Evolutionary conservation across 2,329 filamentous ascomycete species (phyloP).

Genomic region (Eutypella sp.): DNA sequence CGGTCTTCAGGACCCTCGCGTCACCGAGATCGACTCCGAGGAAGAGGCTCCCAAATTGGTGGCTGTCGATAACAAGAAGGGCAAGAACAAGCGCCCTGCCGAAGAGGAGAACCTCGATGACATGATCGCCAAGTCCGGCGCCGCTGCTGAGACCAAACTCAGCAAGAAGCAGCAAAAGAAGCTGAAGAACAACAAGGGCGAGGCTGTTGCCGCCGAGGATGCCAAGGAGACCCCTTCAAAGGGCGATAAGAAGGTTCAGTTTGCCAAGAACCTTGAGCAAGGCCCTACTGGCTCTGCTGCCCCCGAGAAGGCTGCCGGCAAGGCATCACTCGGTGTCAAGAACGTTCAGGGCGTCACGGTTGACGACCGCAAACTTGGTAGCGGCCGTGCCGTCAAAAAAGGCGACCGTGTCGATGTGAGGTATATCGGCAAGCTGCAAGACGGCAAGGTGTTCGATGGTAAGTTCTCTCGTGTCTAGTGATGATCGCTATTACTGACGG

Average conservation of each 20-base stretch:
- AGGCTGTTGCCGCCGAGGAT: constrained; percentile 61
- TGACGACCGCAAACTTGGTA: constrained; percentile 91
- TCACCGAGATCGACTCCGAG: constrained; percentile 78
- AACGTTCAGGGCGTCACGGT: constrained; percentile 83
- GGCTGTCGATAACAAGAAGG: constrained; percentile 50
- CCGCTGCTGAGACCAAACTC: constrained; percentile 66
- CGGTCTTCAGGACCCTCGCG: constrained; percentile 69
- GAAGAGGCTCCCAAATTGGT: constrained; percentile 64
- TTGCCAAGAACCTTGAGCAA: constrained; percentile 98
- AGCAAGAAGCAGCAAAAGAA: constrained; percentile 99
- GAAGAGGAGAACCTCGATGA: constrained; percentile 74
- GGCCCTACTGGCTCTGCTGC: constrained; percentile 73
- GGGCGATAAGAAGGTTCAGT: constrained; percentile 93
- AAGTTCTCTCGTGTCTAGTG: constrained; percentile 38
- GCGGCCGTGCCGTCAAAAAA: constrained; percentile 79
- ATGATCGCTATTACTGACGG: constrained; percentile 20
- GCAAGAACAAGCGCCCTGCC: constrained; percentile 92
- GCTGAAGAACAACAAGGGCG: constrained; percentile 96
- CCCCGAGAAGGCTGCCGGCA: constrained; percentile 34
- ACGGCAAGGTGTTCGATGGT: constrained; percentile 95
- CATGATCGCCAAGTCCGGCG: constrained; percentile 70
- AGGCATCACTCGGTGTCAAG: constrained; percentile 64
- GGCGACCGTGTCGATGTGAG: constrained; percentile 89
- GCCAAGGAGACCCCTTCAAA: constrained; percentile 42
- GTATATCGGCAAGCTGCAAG: constrained; percentile 94